Conservation (phyloP, 805 yeast genomes). For the Lachancea meyersii region DNA sequence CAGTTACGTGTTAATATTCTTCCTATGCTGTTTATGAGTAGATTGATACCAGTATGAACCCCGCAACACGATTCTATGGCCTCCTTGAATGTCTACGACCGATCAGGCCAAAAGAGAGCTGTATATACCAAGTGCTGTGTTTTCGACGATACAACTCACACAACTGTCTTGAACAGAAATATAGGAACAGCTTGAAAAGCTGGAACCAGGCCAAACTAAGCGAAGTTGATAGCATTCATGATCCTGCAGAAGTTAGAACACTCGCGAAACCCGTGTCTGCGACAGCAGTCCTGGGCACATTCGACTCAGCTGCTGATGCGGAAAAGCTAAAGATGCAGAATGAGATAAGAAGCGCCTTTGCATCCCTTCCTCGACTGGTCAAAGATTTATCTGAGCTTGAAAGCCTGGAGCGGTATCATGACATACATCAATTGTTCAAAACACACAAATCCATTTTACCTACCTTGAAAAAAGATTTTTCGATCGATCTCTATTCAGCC, state of each 20-base stretch:
- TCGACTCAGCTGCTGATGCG: neutral
- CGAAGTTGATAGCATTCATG: slow-evolving; percentile 4
- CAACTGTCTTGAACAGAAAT: neutral
- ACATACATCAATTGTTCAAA: slow-evolving; percentile 20
- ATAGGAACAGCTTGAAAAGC: slow-evolving; percentile 14
- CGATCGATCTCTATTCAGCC: slow-evolving; percentile 3
- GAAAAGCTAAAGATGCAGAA: neutral
- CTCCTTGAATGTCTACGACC: slow-evolving; percentile 5
- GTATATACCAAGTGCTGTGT: neutral
- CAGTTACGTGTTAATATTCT: neutral
- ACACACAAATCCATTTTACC: slow-evolving; percentile 11
- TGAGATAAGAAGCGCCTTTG: neutral
- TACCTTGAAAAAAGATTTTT: slow-evolving; percentile 4
- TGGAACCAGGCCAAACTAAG: slow-evolving; percentile 15
- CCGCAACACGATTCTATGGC: neutral
- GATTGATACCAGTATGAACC: neutral
- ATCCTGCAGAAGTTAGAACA: neutral
- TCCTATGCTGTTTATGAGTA: slow-evolving; percentile 1
- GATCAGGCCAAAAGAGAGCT: neutral
- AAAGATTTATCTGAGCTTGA: slow-evolving; percentile 1
- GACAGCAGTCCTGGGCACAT: no score
- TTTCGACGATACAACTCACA: slow-evolving; percentile 3
- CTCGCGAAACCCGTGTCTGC: neutral
- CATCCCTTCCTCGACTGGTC: neutral
- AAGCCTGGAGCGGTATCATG: slow-evolving; percentile 8